Evolutionary conservation across 2,329 filamentous ascomycete genomes (phyloP), one percentile per base, ranked within the genome.

Genomic region (Botrytis aclada): DNA sequence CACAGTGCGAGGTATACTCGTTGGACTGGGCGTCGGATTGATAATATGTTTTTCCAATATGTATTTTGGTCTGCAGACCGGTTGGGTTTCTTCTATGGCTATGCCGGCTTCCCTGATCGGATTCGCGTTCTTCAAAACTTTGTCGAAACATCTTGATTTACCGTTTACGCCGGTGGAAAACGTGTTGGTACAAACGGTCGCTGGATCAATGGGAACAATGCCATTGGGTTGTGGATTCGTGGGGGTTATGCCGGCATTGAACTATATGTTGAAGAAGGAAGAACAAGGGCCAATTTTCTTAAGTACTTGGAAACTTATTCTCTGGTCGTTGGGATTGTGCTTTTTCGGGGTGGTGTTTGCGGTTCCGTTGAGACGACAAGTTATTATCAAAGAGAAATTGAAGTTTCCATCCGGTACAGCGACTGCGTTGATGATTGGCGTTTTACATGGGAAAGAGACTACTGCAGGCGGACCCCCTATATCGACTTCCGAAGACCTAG

Each of bases 291-390:
- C 94, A 0, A 82, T 97, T 29, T 84, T 88, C 71, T 83, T 97
- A 62, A 89, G 89, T 51, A 86, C 93, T 54, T 89, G 90, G 85
- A 94, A 94, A 81, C 84, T 98, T 76, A 90, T 97, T 10, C 82
- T 98, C 12, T 99, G 96, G 96, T 93, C 94, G 39, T 82, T 99
- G 71, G 96, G 96, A 0, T 88, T 99, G 25, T 98, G 95, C 81
- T 95, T 98, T 80, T 99, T 99, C 80, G 96, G 96, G 0, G 96
- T 98, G 1, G 91, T 98, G 1, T 98, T 99, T 84, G 96, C 95
- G 0, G 95, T 99, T 22, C 96, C 96, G 0, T 81, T 98, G 71
- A 88, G 96, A 64, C 92, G 90, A 72, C 94, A 99, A 83, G 95
- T 98, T 71, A 97, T 99, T 74, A 93, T 99, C 72, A 85, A 92